Conservation (phyloP, 306 rosid genomes). For the Begonia peltatifolia region DNA sequence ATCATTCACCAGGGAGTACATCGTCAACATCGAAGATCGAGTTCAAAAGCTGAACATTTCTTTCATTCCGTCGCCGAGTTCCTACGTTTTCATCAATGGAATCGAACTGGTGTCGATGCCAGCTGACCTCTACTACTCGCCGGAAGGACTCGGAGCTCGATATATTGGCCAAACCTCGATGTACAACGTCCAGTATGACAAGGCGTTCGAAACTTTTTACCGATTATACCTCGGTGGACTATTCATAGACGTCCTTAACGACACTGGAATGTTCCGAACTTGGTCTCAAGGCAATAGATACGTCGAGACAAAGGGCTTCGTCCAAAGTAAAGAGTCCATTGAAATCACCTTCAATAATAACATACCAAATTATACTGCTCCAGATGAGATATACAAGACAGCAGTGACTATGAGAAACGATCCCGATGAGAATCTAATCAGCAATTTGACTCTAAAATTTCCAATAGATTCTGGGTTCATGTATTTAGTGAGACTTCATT, state of each 20-base stretch:
- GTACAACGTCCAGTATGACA: neutral
- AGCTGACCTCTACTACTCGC: conserved; percentile 24
- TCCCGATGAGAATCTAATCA: rapidly evolving
- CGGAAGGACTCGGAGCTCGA: neutral
- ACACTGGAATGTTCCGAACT: conserved; percentile 20
- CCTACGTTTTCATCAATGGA: conserved; percentile 54
- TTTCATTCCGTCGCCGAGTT: conserved; percentile 23
- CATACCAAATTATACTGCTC: conserved; percentile 9
- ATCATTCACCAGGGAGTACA: conserved; percentile 23
- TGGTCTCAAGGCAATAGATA: neutral
- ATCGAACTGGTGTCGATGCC: conserved; percentile 77
- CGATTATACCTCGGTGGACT: conserved; percentile 20
- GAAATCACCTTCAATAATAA: neutral
- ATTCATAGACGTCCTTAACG: neutral
- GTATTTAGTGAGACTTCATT: conserved; percentile 22
- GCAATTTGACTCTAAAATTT: conserved; percentile 9
- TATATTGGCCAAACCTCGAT: neutral
- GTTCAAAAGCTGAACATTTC: conserved; percentile 20
- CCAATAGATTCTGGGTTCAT: conserved; percentile 8
- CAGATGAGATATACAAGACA: conserved; percentile 1
- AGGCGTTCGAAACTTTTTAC: conserved; percentile 15
- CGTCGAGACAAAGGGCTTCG: rapidly evolving
- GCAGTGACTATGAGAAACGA: conserved; percentile 2
- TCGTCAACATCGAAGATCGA: conserved; percentile 12
- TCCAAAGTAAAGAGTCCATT: neutral